Conservation (phyloP, 192 early-diverging fungal species). For the Backusella tuberculispora region DNA sequence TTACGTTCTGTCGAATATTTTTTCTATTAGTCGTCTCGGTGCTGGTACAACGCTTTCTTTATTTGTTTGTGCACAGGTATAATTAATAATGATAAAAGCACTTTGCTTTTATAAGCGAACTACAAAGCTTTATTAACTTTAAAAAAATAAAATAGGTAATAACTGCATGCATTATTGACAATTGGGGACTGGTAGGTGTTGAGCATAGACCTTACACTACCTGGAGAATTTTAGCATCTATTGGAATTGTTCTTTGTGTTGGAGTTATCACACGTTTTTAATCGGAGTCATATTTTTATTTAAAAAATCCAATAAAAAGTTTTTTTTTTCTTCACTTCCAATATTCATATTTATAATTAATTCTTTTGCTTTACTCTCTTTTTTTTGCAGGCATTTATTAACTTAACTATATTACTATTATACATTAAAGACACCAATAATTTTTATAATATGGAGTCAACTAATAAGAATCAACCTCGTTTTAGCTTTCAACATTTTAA, state of each 20-base stretch:
- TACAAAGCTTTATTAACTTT: background rate
- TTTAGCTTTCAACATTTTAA: conserved; percentile 41
- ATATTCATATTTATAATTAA: background rate
- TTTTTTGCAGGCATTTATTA: background rate
- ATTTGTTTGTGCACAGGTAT: conserved; percentile 51
- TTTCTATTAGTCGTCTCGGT: conserved; percentile 52
- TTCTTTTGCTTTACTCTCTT: background rate
- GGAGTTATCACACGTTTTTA: conserved; percentile 36
- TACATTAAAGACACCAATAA: background rate
- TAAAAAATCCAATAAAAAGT: conserved; percentile 1
- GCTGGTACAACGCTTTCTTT: conserved; percentile 53
- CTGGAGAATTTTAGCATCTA: conserved; percentile 47
- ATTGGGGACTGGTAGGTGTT: conserved; percentile 53
- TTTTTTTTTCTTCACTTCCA: background rate
- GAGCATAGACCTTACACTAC: conserved; percentile 40
- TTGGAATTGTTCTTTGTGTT: conserved; percentile 47
- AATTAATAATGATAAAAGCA: no score
- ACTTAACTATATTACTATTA: background rate
- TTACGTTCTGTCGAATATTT: conserved; percentile 56
- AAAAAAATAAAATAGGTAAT: conserved; percentile 34
- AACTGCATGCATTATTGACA: conserved; percentile 52
- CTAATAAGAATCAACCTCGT: background rate
- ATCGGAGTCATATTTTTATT: background rate
- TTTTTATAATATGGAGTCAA: background rate
- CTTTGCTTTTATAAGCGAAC: no score